A percentile compares a stretch with the other conserved stretches of the same genome.
Evolutionary conservation across 2,329 filamentous ascomycete genomes (phyloP).

Genomic region (Nemania sp.): DNA sequence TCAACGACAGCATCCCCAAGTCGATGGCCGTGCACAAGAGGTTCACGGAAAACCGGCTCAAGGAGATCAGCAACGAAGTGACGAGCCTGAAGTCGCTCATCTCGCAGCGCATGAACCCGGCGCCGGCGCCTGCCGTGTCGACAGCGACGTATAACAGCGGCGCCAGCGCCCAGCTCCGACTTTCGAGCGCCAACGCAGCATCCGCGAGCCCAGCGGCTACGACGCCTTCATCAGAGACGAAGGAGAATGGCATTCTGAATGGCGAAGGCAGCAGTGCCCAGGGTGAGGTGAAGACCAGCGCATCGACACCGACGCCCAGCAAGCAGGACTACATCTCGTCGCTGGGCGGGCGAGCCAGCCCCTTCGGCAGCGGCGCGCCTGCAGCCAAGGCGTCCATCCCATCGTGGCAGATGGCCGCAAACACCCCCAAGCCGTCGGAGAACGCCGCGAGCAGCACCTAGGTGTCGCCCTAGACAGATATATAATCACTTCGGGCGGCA

Average conservation of each 20-base stretch:
- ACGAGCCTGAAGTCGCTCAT: slow-evolving; percentile 92
- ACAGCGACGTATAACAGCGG: slow-evolving; percentile 12
- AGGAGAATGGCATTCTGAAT: slow-evolving; percentile 33
- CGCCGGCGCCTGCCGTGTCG: slow-evolving; percentile 16
- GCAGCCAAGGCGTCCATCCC: slow-evolving; percentile 70
- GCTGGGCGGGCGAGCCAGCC: slow-evolving; percentile 47
- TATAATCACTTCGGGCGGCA: background rate
- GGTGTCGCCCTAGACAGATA: background rate
- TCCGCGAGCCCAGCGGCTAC: slow-evolving; percentile 26
- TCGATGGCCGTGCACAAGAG: slow-evolving; percentile 89
- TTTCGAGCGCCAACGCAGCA: slow-evolving; percentile 25
- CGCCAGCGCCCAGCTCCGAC: slow-evolving; percentile 27
- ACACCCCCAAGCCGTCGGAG: slow-evolving; percentile 45
- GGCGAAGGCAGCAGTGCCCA: slow-evolving; percentile 27
- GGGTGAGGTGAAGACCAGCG: slow-evolving; percentile 32
- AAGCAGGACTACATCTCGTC: slow-evolving; percentile 43
- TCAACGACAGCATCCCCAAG: slow-evolving; percentile 86
- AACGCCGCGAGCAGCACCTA: slow-evolving; percentile 30
- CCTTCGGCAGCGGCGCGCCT: slow-evolving; percentile 56
- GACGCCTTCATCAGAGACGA: slow-evolving; percentile 33
- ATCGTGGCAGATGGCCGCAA: slow-evolving; percentile 77
- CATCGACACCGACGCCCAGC: slow-evolving; percentile 31
- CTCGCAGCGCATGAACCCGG: slow-evolving; percentile 59
- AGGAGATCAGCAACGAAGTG: slow-evolving; percentile 84
- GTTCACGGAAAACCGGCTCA: slow-evolving; percentile 76